Evolutionary conservation across 768 basidiomycete genomes (phyloP).

Genomic region (Tricholoma furcatifolium): DNA sequence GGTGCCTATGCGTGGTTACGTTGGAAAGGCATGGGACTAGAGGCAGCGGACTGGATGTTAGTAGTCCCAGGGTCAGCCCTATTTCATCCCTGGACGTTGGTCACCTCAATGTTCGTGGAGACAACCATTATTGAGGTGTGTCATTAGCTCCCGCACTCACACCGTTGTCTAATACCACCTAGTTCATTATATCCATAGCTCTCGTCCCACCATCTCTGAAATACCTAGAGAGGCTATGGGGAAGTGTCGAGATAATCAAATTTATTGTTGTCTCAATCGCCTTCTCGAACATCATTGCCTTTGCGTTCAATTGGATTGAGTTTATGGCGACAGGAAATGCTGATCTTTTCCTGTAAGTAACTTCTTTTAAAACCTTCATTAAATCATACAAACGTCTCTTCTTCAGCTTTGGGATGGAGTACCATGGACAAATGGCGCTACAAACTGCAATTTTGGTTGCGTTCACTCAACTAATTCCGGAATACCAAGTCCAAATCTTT

Average conservation of each 20-base stretch:
- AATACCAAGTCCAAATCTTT: slow-evolving; percentile 94
- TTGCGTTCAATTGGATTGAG: slow-evolving; percentile 88
- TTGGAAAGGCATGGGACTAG: slow-evolving; percentile 45
- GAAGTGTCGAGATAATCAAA: slow-evolving; percentile 78
- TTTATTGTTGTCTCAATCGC: slow-evolving; percentile 81
- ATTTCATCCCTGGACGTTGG: slow-evolving; percentile 90
- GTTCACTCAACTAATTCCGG: slow-evolving; percentile 96
- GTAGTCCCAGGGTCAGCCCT: slow-evolving; percentile 79
- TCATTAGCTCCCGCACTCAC: slow-evolving; percentile 13
- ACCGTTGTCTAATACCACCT: slow-evolving; percentile 12
- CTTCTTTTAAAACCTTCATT: neutral
- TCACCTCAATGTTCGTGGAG: slow-evolving; percentile 90
- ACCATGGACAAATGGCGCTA: slow-evolving; percentile 91
- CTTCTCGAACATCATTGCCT: slow-evolving; percentile 84
- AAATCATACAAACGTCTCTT: slow-evolving; percentile 1
- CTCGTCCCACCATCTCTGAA: slow-evolving; percentile 80
- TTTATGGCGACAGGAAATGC: slow-evolving; percentile 66
- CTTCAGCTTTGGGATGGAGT: slow-evolving; percentile 79
- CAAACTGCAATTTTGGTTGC: slow-evolving; percentile 90
- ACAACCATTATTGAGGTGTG: slow-evolving; percentile 79
- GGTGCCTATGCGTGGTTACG: slow-evolving; percentile 63
- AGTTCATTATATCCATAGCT: slow-evolving; percentile 79
- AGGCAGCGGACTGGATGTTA: slow-evolving; percentile 64
- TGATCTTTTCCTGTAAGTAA: slow-evolving; percentile 75
- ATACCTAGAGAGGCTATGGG: slow-evolving; percentile 96